Base-by-base conservation (phyloP, 768 basidiomycete genomes). In the Melanogaster broomeanus region DNA sequence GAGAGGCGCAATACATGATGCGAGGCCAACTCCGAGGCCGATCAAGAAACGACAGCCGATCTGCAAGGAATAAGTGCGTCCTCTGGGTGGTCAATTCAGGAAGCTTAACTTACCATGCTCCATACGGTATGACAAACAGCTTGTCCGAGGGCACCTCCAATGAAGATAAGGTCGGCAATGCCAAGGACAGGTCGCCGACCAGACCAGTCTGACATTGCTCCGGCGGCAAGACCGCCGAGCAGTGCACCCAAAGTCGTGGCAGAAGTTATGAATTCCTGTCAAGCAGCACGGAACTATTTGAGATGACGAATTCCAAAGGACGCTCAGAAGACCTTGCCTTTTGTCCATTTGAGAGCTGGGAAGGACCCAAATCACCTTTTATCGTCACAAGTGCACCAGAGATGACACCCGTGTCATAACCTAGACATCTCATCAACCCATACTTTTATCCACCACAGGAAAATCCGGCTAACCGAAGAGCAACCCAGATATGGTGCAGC, bases 381-480 rank as follows among this genome's bases (percentile, higher is more conserved):
- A 91, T 89, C 10, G 81, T 84, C 21, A 90, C 86, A 30, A 91
- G 75, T n/a, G 88, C 85, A 24, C 89, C 89, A 48, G 87, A 88
- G 21, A 91, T 85, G 33, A 88, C 84, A 39, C 88, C 88, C 10
- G 88, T 91, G 62, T 91, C 88, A 60, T 90, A 91, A 22, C 88
- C 87, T 89, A 52, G 16, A 22, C 42, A 41, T 25, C 7, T 2
- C 10, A 6, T 64, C 24, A 63, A 28, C 2, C 10, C 31, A 41
- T 21, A 42, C n/a, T 37, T 16, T 21, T 39, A 1, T n/a, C 21
- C 37, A 38, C n/a, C 15, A 24, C 7, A 31, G 30, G 18, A 28
- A 22, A 13, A 4, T 38, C 6, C 42, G 25, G 55, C 84, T 25
- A 48, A 87, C 88, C 88, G 53, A 91, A 91, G 7, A 90, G 75